Evolutionary conservation across 2,329 filamentous ascomycete genomes (phyloP), one percentile per base, ranked within the genome.

Genomic region (Alternaria sp.): DNA sequence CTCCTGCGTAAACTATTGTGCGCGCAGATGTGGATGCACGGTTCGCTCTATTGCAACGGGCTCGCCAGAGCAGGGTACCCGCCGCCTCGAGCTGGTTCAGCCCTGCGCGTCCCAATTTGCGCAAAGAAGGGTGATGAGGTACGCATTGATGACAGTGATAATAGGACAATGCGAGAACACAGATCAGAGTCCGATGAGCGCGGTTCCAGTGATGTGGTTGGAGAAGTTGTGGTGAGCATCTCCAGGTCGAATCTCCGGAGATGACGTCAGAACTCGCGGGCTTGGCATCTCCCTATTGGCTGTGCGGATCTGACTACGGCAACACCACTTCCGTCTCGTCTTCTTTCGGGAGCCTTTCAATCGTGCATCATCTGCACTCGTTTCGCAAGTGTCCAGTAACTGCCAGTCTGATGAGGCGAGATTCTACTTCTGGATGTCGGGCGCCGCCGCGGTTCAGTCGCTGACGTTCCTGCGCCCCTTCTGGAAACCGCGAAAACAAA

Each of bases 21-120:
- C 32, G 32, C 13, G 32, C 0, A 5, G 7, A n/a, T 36, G 15
- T 36, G 13, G 0, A 36, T 9, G 30, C 0, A 36, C 7, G 0
- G 0, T 36, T 36, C 32, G 32, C 13, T 1, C 32, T 4, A 0
- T 36, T 9, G 32, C 32, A 1, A 9, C 15, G 0, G 32, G 32
- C 32, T 13, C 32, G 7, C 13, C n/a, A 9, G 32, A 36, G 32
- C 32, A 3, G 32, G 32, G 3, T 36, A 9, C 32, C 32, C 32
- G 32, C 32, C 7, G 32, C 32, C 32, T 36, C 6, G 32, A 9
- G 7, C 32, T 36, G 32, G 15, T 36, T 36, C 32, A 36, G 32
- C 32, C 7, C 32, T 36, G 15, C 11, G 28, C 11, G 28, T 30
- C 28, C 11, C 11, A 12, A n/a, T 36, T 7, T 6, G 32, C 32